These are phyloP conservation scores for Neopestalotiopsis clavispora DNA, from an alignment of 2,329 filamentous ascomycete genomes.

Conservation along the genomic window DNA sequence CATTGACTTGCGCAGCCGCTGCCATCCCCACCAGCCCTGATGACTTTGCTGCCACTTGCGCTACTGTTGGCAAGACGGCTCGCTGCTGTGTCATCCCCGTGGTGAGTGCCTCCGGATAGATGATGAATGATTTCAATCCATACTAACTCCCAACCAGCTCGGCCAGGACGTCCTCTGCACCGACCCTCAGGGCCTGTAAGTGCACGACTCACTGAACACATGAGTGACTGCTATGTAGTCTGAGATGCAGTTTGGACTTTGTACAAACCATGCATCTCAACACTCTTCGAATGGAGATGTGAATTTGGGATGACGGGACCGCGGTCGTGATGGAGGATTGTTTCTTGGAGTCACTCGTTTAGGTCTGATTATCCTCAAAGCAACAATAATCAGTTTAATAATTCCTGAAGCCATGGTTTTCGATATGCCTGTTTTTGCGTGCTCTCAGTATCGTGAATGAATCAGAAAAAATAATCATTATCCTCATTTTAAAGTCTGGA, in stretches of 20 bases:
- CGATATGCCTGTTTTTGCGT: too few species aligned
- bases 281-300: neutral
- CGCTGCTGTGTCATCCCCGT: conserved; percentile 18
- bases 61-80: conserved; percentile 11
- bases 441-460: too few species aligned
- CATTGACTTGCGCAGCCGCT: neutral
- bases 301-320: neutral
- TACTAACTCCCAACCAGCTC: neutral
- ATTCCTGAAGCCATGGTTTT: neutral
- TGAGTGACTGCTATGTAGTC: too few species aligned
- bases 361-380: conserved; percentile 1
- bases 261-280: neutral
- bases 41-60: conserved; percentile 4
- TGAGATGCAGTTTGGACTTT: neutral
- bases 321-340: neutral
- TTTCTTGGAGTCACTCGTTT: conserved; percentile 14
- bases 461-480: too few species aligned
- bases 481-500: too few species aligned
- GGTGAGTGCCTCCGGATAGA: neutral
- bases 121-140: neutral
- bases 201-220: neutral
- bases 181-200: neutral
- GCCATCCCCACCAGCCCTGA: conserved; percentile 1
- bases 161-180: conserved; percentile 17
- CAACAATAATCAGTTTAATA: conserved; percentile 9